Evolutionary conservation across 768 basidiomycete genomes (phyloP), one percentile per base, ranked within the genome.

Genomic region (Mycena crocata): DNA sequence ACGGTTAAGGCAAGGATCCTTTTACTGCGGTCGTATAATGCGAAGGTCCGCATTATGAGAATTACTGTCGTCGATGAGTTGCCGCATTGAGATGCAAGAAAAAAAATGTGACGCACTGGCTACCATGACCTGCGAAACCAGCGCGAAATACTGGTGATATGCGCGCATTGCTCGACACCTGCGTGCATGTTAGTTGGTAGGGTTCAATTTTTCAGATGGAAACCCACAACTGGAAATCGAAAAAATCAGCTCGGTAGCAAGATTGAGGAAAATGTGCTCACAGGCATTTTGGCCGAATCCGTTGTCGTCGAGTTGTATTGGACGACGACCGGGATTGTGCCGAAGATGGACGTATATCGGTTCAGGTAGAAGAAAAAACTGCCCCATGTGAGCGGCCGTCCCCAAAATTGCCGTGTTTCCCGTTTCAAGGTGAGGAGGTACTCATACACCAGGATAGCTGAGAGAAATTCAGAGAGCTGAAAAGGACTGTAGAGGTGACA

Each of bases 331-430:
- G 83, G 80, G 14, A 82, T 69, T 37, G 82, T 83, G 8, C 80
- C 79, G 15, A 80, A 58, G 8, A 85, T 62, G 8, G 77, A 67
- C n/a, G 80, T 26, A 57, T 85, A 86, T 13, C 84, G 82, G 45
- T 82, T 85, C 32, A 78, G 34, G 52, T 80, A 78, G 74, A 85
- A 85, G 4, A 85, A 71, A 21, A 76, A 73, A 1, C 76, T 74
- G 2, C 72, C 77, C 76, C 77, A 81, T 39, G 74, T 78, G 6
- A 80, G 30, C 8, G 69, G 73, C 68, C 66, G 12, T 50, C 51
- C 67, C 87, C 87, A 88, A 73, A 82, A 84, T 17, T 78, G 73
- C 24, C 80, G 77, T 9, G 84, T 75, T 64, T 88, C 87, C 31
- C 64, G 56, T 1, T 67, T 50, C 6, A 88, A 67, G 0, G 87